These are phyloP conservation scores for Cladosporium cucumerinum DNA, from an alignment of 2,329 filamentous ascomycete species.

Conservation along the genomic window DNA sequence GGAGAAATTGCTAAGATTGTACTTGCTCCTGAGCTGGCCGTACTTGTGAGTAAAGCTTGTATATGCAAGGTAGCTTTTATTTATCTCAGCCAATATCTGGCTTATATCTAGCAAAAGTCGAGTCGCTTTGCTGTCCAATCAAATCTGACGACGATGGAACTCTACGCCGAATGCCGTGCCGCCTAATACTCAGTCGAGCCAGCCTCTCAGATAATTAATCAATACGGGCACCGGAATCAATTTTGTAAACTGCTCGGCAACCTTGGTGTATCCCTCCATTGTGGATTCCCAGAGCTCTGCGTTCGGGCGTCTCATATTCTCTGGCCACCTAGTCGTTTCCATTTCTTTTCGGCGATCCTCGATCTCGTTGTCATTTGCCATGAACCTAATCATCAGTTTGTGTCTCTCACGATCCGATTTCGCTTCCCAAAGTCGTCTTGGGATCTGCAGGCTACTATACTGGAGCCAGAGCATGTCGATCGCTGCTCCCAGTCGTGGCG, in stretches of 20 bases:
- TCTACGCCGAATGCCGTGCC: neutral
- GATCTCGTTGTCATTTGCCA: neutral
- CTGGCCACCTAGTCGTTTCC: neutral
- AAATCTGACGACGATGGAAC: neutral
- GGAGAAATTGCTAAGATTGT: neutral
- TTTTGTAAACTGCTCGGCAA: neutral
- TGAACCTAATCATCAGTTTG: neutral
- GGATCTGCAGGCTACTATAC: neutral
- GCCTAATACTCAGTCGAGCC: neutral
- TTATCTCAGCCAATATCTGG: neutral
- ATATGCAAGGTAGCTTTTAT: neutral
- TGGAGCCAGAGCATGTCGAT: neutral
- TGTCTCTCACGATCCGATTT: neutral
- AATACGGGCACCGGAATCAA: neutral
- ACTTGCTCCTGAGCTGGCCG: neutral
- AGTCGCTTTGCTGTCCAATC: neutral
- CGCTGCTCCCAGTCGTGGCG: neutral
- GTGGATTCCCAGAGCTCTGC: neutral
- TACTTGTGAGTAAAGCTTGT: neutral
- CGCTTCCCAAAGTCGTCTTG: neutral
- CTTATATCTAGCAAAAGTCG: neutral
- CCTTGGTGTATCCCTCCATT: neutral
- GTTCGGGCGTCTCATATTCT: no score
- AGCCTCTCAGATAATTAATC: neutral
- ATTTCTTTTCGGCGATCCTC: neutral